These are phyloP conservation scores for Aureobasidium sp. DNA, from an alignment of 2,329 filamentous ascomycete species.

Conservation along the genomic window DNA sequence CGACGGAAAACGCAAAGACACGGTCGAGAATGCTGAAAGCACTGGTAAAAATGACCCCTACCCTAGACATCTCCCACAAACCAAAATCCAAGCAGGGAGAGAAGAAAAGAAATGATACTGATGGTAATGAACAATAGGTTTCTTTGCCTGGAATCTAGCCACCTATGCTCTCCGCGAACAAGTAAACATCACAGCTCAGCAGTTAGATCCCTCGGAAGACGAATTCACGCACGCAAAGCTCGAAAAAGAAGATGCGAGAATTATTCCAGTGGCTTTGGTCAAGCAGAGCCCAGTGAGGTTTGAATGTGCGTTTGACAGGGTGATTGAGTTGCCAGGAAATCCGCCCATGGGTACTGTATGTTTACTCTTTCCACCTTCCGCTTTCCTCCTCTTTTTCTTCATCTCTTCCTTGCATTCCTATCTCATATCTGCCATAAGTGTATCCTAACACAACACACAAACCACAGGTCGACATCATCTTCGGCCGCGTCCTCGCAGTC, in stretches of 20 bases:
- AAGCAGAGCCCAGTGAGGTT: constrained; percentile 50
- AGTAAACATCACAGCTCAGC: constrained; percentile 50
- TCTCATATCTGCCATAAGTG: no score
- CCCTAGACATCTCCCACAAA: no score
- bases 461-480: constrained; percentile 46
- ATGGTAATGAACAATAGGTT: constrained; percentile 8
- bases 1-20: constrained; percentile 46
- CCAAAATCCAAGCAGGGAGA: no score
- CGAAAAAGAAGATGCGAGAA: constrained; percentile 39
- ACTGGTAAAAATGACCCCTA: constrained; percentile 33
- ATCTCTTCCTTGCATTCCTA: no score
- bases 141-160: constrained; percentile 55
- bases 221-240: constrained; percentile 48
- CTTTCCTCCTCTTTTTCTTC: not conserved
- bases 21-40: constrained; percentile 48
- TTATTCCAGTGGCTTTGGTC: constrained; percentile 47
- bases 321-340: constrained; percentile 49
- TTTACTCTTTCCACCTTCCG: no score
- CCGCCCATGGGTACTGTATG: constrained; percentile 46
- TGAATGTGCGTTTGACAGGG: constrained; percentile 52
- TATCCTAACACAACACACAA: not conserved
- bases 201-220: constrained; percentile 43
- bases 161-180: constrained; percentile 50
- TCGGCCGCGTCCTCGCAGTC: constrained; percentile 51
- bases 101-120: no score